These are phyloP conservation scores for Hypoxylon trugodes DNA, from an alignment of 495 filamentous ascomycete genomes.

Conservation along the genomic window DNA sequence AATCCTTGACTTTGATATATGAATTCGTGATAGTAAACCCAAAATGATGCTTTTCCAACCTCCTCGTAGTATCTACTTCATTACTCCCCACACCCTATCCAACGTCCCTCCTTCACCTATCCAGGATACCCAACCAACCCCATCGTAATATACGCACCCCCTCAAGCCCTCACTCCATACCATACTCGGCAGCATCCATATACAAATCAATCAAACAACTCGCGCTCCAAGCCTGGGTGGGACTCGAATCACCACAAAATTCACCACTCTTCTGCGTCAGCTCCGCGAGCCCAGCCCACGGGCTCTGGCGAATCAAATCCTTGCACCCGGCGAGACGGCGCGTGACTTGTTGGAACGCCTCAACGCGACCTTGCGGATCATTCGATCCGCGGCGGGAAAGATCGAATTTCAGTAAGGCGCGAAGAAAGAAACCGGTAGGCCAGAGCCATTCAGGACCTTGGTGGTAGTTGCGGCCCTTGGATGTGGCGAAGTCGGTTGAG, in stretches of 20 bases:
- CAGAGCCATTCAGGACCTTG: constrained; percentile 99
- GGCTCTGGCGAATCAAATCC: constrained; percentile 73
- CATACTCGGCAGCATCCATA: constrained; percentile 76
- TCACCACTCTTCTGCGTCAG: constrained; percentile 89
- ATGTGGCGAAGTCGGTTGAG: constrained; percentile 83
- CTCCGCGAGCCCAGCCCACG: constrained; percentile 94
- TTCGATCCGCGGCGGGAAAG: constrained; percentile 75
- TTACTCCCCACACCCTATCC: background rate
- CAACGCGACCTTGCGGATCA: constrained; percentile 68
- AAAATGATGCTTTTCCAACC: background rate
- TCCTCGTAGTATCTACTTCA: background rate
- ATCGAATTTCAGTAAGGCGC: constrained; percentile 91
- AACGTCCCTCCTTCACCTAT: background rate
- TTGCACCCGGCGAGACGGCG: constrained; percentile 82
- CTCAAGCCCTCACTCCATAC: constrained; percentile 42
- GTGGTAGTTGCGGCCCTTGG: constrained; percentile 96
- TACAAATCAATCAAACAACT: constrained; percentile 94
- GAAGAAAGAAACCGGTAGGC: constrained; percentile 93
- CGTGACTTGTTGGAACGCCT: constrained; percentile 94
- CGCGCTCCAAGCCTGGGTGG: constrained; percentile 95
- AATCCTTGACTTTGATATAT: background rate
- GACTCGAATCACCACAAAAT: constrained; percentile 86
- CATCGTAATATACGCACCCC: background rate
- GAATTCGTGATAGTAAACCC: too few species aligned
- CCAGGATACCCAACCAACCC: background rate